Evolutionary conservation across 2,329 filamentous ascomycete genomes (phyloP).

Genomic region (Aspergillus sp.): DNA sequence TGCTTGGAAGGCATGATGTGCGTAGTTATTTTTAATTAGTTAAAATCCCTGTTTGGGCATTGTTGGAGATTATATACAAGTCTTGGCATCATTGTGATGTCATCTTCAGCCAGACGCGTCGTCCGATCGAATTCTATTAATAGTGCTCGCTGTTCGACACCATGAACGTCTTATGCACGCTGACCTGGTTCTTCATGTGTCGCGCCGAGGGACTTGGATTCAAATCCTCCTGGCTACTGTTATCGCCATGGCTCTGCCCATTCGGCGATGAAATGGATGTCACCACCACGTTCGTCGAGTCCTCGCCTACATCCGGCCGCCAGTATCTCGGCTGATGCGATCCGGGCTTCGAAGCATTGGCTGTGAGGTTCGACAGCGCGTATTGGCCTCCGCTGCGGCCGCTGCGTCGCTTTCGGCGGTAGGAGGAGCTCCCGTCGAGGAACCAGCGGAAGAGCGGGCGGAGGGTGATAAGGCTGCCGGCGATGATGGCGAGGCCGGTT

Average conservation of each 20-base stretch:
- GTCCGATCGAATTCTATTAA: not conserved
- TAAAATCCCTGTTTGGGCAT: not conserved
- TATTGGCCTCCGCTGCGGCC: not conserved
- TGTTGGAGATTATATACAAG: not conserved
- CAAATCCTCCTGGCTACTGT: constrained; percentile 7
- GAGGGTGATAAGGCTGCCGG: constrained; percentile 41
- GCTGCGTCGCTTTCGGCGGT: not conserved
- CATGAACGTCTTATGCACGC: constrained; percentile 7
- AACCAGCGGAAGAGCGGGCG: constrained; percentile 49
- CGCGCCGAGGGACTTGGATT: not conserved
- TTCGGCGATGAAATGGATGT: constrained; percentile 2
- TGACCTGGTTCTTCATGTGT: constrained; percentile 1
- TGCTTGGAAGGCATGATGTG: not conserved
- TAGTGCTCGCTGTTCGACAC: not conserved
- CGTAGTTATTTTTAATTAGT: not conserved
- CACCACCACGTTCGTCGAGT: not conserved
- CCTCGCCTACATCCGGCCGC: constrained; percentile 1
- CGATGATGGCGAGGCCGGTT: constrained; percentile 44
- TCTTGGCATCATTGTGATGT: not conserved
- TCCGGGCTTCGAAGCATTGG: not conserved
- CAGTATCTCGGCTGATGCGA: constrained; percentile 7
- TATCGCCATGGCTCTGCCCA: not conserved
- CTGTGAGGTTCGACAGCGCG: not conserved
- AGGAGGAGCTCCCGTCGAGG: constrained; percentile 7
- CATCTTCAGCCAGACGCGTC: too few species aligned